Evolutionary conservation across 306 rosid species (phyloP).

Genomic region (Sesbania bispinosa): DNA sequence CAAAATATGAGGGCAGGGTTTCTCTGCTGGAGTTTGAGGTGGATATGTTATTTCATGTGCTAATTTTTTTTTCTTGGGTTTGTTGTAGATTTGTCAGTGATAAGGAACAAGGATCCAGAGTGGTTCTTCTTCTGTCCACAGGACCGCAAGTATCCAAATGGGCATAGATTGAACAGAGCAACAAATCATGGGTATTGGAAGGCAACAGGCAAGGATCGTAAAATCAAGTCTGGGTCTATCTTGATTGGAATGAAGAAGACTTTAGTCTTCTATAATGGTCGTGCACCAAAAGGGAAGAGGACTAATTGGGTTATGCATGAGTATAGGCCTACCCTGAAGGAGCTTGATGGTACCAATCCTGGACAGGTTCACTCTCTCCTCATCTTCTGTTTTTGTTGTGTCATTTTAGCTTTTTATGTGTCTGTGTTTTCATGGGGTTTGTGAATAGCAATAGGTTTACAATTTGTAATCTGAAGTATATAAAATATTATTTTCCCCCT

Average conservation of each 20-base stretch:
- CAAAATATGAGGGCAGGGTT: not conserved
- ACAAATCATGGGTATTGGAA: conserved; percentile 87
- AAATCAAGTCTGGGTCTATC: conserved; percentile 59
- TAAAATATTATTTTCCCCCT: too few species aligned
- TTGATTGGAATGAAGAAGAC: conserved; percentile 99
- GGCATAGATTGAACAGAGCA: conserved; percentile 85
- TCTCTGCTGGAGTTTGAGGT: not conserved
- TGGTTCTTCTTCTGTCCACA: conserved; percentile 99
- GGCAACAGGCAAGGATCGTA: conserved; percentile 97
- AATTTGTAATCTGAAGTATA: too few species aligned
- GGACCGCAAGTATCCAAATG: conserved; percentile 93
- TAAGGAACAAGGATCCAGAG: conserved; percentile 77
- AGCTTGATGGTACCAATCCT: conserved; percentile 93
- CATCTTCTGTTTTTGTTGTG: too few species aligned
- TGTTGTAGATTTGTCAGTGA: conserved; percentile 60
- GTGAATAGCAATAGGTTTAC: too few species aligned
- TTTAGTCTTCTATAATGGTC: conserved; percentile 83
- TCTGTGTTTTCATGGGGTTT: too few species aligned
- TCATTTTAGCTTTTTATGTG: too few species aligned
- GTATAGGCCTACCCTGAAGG: conserved; percentile 76
- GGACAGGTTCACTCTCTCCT: conserved; percentile 78
- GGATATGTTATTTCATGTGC: not conserved
- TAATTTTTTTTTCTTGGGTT: not conserved
- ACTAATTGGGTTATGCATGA: conserved; percentile 98
- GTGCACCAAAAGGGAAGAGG: conserved; percentile 91